Evolutionary conservation across 768 basidiomycete genomes (phyloP), one percentile per base, ranked within the genome.

Genomic region (Amanita rubescens): DNA sequence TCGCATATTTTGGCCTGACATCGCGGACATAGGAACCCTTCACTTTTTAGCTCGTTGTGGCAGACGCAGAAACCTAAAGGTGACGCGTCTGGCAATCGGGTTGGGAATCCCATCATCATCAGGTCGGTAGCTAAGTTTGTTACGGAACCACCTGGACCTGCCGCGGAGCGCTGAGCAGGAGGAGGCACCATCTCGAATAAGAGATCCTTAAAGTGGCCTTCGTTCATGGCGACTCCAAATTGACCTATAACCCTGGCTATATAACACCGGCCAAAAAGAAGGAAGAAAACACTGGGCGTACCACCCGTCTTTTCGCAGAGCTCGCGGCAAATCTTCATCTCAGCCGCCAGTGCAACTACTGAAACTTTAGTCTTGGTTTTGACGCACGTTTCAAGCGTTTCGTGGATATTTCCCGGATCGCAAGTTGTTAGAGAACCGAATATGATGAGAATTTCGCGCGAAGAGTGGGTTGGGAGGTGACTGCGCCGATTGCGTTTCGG

Each of bases 31-130:
- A 95, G 76, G 69, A 94, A 99, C 3, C 95, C 96, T 57, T 90
- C 87, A 66, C 85, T 86, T 68, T 90, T 92, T 68, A 99, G 75
- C 59, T 91, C 82, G 12, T 90, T 90, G 67, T 99, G 96, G 64
- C 96, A 99, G 6, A 84, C 90, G 63, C 96, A 99, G 17, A 98
- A 74, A 51, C 87, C 86, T 7, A 85, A 85, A 32, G 85, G 84
- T 3, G 86, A 88, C 9, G 82, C 82, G 59, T 90, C 87, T 0
- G 94, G 90, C 5, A 96, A 75, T 15, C 94, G 84, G 14, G 89
- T 92, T 1, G 96, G 96, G 69, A 99, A 99, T 8, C 96, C 96
- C 92, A 99, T 98, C 80, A 96, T 89, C 89, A 99, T 96, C 49
- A 99, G 74, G 70, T 98, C 95, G 0, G 90, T 85, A 0, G 85